phyloP scores from a whole-genome alignment of 805 yeast species.

The Ogataea paraovalis region DNA sequence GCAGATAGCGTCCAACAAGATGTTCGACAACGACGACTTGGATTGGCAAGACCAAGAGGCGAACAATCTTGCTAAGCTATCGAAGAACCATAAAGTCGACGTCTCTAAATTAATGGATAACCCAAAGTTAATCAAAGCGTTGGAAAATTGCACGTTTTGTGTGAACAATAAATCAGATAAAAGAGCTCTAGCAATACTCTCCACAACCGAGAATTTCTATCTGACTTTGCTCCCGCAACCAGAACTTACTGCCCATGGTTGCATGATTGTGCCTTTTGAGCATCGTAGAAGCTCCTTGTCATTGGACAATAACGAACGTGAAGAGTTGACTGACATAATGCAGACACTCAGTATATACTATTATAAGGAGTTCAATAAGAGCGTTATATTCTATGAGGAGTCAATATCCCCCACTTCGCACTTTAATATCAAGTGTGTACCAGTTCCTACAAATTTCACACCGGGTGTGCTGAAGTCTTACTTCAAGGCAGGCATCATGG shows the following conservation, averaged over 20 bases:
- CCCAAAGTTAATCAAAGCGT: conserved; percentile 26
- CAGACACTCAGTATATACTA: conserved; percentile 38
- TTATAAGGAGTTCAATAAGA: conserved; percentile 27
- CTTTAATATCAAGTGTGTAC: conserved; percentile 41
- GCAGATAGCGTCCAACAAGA: conserved; percentile 35
- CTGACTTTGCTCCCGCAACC: conserved; percentile 40
- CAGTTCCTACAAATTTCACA: conserved; percentile 33
- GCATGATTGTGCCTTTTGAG: conserved; percentile 39
- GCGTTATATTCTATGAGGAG: conserved; percentile 44
- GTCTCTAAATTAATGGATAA: conserved; percentile 16
- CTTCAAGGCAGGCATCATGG: conserved; percentile 39
- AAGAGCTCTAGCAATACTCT: conserved; percentile 25
- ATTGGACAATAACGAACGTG: conserved; percentile 41
- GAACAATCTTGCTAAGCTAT: conserved; percentile 31
- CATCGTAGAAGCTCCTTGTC: conserved; percentile 38
- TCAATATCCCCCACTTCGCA: conserved; percentile 34
- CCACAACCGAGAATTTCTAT: conserved; percentile 32
- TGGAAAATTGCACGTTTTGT: conserved; percentile 38
- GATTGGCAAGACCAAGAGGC: conserved; percentile 43
- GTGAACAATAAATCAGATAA: conserved; percentile 26
- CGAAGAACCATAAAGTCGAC: conserved; percentile 24
- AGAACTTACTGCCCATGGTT: conserved; percentile 31
- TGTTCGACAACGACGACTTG: conserved; percentile 32
- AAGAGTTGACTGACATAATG: conserved; percentile 42
- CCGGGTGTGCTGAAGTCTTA: conserved; percentile 34